Conservation (phyloP, 495 filamentous ascomycete species). For the Talaromyces proteolyticus region DNA sequence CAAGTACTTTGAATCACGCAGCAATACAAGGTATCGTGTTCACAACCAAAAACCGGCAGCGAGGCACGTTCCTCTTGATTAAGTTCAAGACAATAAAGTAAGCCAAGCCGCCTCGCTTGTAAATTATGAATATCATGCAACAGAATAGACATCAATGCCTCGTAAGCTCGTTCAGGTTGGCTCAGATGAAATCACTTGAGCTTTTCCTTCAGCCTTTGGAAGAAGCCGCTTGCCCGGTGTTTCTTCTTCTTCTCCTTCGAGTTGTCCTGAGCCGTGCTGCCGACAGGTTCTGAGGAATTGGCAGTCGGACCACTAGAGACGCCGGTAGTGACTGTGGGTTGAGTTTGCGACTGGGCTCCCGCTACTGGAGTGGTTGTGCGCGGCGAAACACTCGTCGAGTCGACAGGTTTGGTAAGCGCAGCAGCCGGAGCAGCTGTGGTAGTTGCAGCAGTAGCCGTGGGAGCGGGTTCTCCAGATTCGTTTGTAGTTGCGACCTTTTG, state of each 20-base stretch:
- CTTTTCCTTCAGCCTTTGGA: slow-evolving; percentile 46
- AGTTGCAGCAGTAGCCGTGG: slow-evolving; percentile 40
- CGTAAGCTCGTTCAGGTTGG: background rate
- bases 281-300: slow-evolving; percentile 5
- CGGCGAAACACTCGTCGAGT: slow-evolving; percentile 38
- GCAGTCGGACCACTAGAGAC: slow-evolving; percentile 6
- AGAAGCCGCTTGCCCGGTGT: slow-evolving; percentile 39
- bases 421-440: slow-evolving; percentile 30
- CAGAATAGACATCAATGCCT: background rate
- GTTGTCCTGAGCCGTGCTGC: slow-evolving; percentile 1
- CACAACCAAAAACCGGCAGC: background rate
- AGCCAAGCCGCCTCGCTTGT: background rate
- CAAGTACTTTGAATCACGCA: background rate
- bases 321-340: slow-evolving; percentile 11
- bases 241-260: slow-evolving; percentile 44
- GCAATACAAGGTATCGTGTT: background rate
- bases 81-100: too few relatives aligned
- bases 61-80: too few relatives aligned
- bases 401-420: slow-evolving; percentile 10
- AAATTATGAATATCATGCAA: background rate
- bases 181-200: slow-evolving; percentile 18
- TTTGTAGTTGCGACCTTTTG: slow-evolving; percentile 44
- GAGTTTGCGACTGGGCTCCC: slow-evolving; percentile 12
- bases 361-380: slow-evolving; percentile 27
- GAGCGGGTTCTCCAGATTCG: slow-evolving; percentile 46